Base-by-base conservation (phyloP, 2,329 filamentous ascomycete genomes). In the Elsinoe arachidis region DNA sequence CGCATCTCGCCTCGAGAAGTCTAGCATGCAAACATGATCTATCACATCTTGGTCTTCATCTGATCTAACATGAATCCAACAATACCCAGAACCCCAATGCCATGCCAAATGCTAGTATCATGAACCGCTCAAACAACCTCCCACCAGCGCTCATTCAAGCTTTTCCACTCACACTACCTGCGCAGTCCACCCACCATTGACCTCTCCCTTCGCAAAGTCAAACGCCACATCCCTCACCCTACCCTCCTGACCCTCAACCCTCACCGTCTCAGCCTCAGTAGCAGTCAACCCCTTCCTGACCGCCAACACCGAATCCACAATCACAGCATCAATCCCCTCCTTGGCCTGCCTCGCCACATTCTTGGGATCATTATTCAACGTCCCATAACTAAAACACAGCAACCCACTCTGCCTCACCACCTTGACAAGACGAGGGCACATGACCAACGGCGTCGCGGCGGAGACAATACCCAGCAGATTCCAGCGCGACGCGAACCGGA, bases 321-420 rank as follows among this genome's bases (percentile, higher is more conserved):
- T 99, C 56, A 99, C 92, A 1, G 93, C 93, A 69, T 99, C 93
- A 61, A 99, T 96, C 49, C 93, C 92, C 72, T 96, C 89, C 56
- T 89, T 88, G 9, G 95, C 89, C 84, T 99, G 93, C 61, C 86
- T 76, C 85, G 92, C 85, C 35, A 96, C 91, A 72, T 95, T 86
- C 17, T 81, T 77, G 0, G 88, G 82, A 54, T 96, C 86, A 61
- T 99, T 99, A 69, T 99, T 99, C 67, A 90, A 72, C 11, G 79
- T 76, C n/a, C 93, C 93, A 67, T 99, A 99, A 62, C 88, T 95
- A 57, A 97, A 90, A 68, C 93, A 99, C 1, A 99, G 90, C 60
- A 99, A 73, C 4, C 92, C 92, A 52, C 85, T 90, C 72, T 96
- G 90, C 76, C 97, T 97, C 14, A 99, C 91, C 19, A 96, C 91